A percentile compares a stretch with the other conserved stretches of the same genome.
phyloP scores from a whole-genome alignment of 2,329 filamentous ascomycete species.

The Drechslerella dactyloides region DNA sequence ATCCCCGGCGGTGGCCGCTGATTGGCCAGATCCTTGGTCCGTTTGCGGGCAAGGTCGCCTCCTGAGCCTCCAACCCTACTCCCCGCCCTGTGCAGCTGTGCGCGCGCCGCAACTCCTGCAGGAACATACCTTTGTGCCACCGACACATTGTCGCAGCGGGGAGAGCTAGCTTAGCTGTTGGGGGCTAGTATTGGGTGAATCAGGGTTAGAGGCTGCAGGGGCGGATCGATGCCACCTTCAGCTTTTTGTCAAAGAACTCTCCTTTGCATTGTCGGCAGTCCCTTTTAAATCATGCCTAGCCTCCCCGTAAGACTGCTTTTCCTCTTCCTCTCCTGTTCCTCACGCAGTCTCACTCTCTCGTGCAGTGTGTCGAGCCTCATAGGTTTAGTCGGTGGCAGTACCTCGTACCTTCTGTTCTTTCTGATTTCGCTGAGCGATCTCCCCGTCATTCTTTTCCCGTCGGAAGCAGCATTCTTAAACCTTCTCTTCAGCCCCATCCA shows the following conservation, averaged over 20 bases:
- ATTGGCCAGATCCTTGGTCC: slow-evolving; percentile 24
- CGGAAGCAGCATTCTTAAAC: slow-evolving; percentile 41
- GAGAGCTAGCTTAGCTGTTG: slow-evolving; percentile 30
- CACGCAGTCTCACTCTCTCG: slow-evolving; percentile 32
- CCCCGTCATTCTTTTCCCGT: slow-evolving; percentile 39
- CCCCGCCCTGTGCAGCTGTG: not conserved
- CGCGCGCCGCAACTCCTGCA: not conserved
- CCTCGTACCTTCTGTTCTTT: not conserved
- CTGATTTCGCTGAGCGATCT: slow-evolving; percentile 44
- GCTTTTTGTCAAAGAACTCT: slow-evolving; percentile 21
- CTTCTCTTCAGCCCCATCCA: slow-evolving; percentile 25
- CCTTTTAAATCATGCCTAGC: slow-evolving; percentile 5
- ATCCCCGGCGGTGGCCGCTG: slow-evolving; percentile 16
- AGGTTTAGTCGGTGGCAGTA: slow-evolving; percentile 26
- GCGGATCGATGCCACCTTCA: slow-evolving; percentile 24
- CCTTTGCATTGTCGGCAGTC: slow-evolving; percentile 28
- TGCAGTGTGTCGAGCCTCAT: slow-evolving; percentile 29
- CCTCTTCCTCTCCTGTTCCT: slow-evolving; percentile 11
- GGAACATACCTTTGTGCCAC: slow-evolving; percentile 12
- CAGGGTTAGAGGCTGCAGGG: slow-evolving; percentile 38
- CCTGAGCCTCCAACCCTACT: not conserved
- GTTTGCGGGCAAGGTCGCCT: slow-evolving; percentile 12
- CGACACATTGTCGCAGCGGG: slow-evolving; percentile 6
- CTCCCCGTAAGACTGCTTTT: not conserved
- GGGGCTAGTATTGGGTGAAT: slow-evolving; percentile 39